Conservation (phyloP, 345 rosid species). For the Salix arbutifolia region DNA sequence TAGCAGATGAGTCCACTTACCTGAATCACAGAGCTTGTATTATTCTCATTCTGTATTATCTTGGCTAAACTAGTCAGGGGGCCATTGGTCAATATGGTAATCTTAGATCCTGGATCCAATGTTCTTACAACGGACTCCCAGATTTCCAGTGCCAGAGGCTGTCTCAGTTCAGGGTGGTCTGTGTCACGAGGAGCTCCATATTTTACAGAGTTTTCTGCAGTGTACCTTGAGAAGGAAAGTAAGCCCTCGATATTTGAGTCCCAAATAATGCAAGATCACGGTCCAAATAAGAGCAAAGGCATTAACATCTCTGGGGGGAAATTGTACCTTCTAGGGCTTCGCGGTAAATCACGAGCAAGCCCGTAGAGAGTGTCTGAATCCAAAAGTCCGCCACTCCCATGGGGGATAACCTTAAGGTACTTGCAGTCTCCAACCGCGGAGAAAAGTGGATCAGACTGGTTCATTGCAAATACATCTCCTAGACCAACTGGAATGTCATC, state of each 20-base stretch:
- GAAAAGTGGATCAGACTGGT: slow-evolving; percentile 53
- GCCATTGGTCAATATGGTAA: slow-evolving; percentile 73
- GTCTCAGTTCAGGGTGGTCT: slow-evolving; percentile 63
- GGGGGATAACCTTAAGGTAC: slow-evolving; percentile 64
- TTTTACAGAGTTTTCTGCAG: slow-evolving; percentile 62
- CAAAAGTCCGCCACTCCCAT: slow-evolving; percentile 77
- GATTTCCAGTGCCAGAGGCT: slow-evolving; percentile 65
- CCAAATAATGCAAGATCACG: neutral
- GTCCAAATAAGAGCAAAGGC: neutral
- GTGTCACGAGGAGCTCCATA: slow-evolving; percentile 74
- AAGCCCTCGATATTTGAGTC: neutral
- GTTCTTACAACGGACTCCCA: slow-evolving; percentile 49
- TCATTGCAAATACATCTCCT: slow-evolving; percentile 59
- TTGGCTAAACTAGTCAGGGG: slow-evolving; percentile 77
- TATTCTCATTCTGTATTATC: slow-evolving; percentile 42
- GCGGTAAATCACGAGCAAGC: slow-evolving; percentile 67
- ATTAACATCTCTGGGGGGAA: neutral
- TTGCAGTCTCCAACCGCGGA: slow-evolving; percentile 73
- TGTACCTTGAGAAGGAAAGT: slow-evolving; percentile 41
- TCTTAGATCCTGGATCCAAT: slow-evolving; percentile 41
- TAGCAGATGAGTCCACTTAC: slow-evolving; percentile 19
- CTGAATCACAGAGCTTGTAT: slow-evolving; percentile 46
- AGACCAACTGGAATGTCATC: slow-evolving; percentile 85
- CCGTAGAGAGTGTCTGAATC: slow-evolving; percentile 92
- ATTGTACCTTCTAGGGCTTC: slow-evolving; percentile 76